Conservation (phyloP, 495 filamentous ascomycete genomes). For the Letharia lupina region DNA sequence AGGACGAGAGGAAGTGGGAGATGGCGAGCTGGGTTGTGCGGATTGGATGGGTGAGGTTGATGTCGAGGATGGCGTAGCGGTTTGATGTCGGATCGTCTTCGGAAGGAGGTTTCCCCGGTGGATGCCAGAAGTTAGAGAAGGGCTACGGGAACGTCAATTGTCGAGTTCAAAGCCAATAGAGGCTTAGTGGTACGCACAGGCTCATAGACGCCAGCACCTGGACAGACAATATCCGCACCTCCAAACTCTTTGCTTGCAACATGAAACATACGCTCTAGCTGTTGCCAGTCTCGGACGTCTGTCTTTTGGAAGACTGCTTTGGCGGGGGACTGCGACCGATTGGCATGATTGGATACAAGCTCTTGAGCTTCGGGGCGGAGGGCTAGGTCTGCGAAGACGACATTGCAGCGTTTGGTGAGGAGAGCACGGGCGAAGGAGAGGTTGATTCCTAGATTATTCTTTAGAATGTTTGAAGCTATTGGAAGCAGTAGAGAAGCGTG, state of each 20-base stretch:
- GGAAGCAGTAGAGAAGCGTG: conserved; percentile 13
- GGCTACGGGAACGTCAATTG: conserved; percentile 26
- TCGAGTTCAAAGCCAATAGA: background rate
- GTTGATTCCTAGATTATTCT: conserved; percentile 43
- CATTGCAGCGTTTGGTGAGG: conserved; percentile 51
- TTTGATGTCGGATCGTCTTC: conserved; percentile 40
- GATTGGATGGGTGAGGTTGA: conserved; percentile 64
- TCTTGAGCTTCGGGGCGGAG: conserved; percentile 55
- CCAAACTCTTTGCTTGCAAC: conserved; percentile 47
- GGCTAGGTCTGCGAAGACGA: conserved; percentile 57
- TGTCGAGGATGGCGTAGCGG: conserved; percentile 51
- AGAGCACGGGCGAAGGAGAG: conserved; percentile 52
- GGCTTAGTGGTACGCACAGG: conserved; percentile 34
- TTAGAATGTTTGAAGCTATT: conserved; percentile 2
- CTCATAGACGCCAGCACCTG: conserved; percentile 62
- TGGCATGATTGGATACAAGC: conserved; percentile 44
- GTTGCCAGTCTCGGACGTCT: conserved; percentile 52
- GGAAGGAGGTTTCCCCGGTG: conserved; percentile 44
- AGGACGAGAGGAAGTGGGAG: conserved; percentile 41
- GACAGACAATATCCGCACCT: conserved; percentile 55
- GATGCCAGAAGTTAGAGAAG: conserved; percentile 61
- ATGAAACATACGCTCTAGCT: conserved; percentile 52
- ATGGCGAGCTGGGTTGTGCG: conserved; percentile 58
- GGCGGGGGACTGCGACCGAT: conserved; percentile 25
- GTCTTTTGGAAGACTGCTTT: conserved; percentile 54